phyloP scores from a whole-genome alignment of 2,329 filamentous ascomycete species.

The Periglandula ipomoeae region DNA sequence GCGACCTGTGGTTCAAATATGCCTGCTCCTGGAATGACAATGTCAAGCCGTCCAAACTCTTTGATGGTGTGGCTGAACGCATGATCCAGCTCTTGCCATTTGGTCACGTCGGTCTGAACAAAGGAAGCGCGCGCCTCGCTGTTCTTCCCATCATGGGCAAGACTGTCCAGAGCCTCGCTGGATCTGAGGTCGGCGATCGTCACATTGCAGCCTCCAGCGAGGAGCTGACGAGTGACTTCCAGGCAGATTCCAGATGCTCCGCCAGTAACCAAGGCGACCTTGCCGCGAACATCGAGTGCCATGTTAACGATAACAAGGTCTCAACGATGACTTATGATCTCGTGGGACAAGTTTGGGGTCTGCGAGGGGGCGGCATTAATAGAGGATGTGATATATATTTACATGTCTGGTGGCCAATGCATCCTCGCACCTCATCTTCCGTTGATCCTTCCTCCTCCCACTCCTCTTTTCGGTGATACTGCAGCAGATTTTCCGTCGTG shows the following conservation, averaged over 20 bases:
- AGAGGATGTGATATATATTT: too few species aligned
- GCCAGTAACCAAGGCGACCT: conserved; percentile 7
- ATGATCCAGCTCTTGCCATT: conserved; percentile 20
- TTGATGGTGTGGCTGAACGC: conserved; percentile 19
- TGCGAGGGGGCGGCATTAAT: not conserved
- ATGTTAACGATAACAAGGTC: not conserved
- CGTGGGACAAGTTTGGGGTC: too few species aligned
- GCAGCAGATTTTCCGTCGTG: too few species aligned
- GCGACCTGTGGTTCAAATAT: conserved; percentile 5
- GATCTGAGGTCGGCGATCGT: conserved; percentile 26
- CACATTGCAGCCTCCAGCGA: conserved; percentile 25
- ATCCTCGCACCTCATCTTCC: too few species aligned
- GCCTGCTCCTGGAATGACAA: conserved; percentile 5
- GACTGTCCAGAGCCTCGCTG: conserved; percentile 19
- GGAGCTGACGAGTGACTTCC: conserved; percentile 23
- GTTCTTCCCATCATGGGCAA: not conserved
- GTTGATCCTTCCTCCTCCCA: too few species aligned
- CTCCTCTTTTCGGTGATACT: too few species aligned
- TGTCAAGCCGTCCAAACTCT: conserved; percentile 6
- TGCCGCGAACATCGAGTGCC: conserved; percentile 9
- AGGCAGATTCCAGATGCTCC: conserved; percentile 23
- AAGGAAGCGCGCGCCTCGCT: conserved; percentile 20
- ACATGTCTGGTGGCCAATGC: too few species aligned
- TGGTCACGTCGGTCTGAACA: conserved; percentile 26
- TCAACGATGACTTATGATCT: too few species aligned